phyloP scores from a whole-genome alignment of 768 basidiomycete genomes.

The Lactifluus rugatus region DNA sequence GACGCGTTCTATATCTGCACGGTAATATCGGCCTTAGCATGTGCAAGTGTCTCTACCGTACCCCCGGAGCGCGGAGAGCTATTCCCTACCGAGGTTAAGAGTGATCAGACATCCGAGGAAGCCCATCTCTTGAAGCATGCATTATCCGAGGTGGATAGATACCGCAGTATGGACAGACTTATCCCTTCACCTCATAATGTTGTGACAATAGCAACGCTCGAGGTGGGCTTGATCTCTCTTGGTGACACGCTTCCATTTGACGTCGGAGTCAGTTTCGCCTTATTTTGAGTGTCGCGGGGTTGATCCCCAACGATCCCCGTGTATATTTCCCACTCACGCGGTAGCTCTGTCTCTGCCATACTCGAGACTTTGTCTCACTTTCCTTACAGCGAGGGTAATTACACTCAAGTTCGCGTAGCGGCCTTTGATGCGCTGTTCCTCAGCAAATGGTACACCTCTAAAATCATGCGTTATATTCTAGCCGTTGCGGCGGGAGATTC shows the following conservation, averaged over 20 bases:
- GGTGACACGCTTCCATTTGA: background rate
- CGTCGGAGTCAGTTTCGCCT: conserved; percentile 57
- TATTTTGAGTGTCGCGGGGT: conserved; percentile 62
- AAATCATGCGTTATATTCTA: conserved; percentile 80
- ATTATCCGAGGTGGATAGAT: conserved; percentile 76
- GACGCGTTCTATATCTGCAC: conserved; percentile 88
- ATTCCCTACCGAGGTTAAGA: conserved; percentile 53
- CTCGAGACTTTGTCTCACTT: background rate
- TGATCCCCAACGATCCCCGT: conserved; percentile 66
- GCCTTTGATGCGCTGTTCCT: conserved; percentile 93
- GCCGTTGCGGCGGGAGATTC: conserved; percentile 80
- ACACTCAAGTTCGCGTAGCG: conserved; percentile 79
- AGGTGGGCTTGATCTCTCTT: conserved; percentile 39
- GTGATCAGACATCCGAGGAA: conserved; percentile 61
- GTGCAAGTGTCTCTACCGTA: conserved; percentile 64
- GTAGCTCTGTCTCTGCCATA: conserved; percentile 29
- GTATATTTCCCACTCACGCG: conserved; percentile 84
- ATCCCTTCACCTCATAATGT: conserved; percentile 93
- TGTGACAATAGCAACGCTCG: conserved; percentile 81
- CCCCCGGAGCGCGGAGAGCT: conserved; percentile 78
- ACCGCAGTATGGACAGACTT: conserved; percentile 88
- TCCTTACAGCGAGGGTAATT: conserved; percentile 76
- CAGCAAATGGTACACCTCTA: conserved; percentile 77
- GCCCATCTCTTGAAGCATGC: conserved; percentile 62
- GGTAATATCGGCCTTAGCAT: conserved; percentile 73